Percentiles rank a stretch among this genome's conserved stretches.
Evolutionary conservation across 2,329 filamentous ascomycete genomes (phyloP).

Genomic region (Dactylellina parvicollis): DNA sequence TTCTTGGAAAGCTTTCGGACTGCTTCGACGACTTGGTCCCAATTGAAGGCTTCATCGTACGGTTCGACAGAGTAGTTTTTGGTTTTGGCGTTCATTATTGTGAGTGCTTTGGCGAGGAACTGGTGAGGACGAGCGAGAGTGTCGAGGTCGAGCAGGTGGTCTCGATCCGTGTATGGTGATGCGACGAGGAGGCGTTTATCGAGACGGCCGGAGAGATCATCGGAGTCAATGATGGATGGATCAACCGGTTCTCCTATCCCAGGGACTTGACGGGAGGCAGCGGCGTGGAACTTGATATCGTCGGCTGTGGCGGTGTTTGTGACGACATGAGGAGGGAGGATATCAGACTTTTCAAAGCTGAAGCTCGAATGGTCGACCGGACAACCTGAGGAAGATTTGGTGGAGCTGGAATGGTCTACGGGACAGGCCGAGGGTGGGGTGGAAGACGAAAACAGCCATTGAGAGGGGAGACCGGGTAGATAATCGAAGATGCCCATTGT

Average conservation of each 20-base stretch:
- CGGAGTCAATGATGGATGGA: slow-evolving; percentile 34
- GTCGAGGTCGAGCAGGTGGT: slow-evolving; percentile 77
- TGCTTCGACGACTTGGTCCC: slow-evolving; percentile 70
- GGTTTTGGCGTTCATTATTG: slow-evolving; percentile 70
- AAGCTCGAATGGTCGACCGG: slow-evolving; percentile 2
- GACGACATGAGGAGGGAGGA: slow-evolving; percentile 28
- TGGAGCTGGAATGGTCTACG: background rate
- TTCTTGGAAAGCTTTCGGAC: slow-evolving; percentile 66
- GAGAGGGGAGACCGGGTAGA: slow-evolving; percentile 25
- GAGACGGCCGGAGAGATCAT: slow-evolving; percentile 29
- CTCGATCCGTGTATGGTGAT: slow-evolving; percentile 77
- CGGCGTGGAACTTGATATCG: slow-evolving; percentile 30
- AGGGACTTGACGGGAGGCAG: slow-evolving; percentile 30
- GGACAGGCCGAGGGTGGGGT: slow-evolving; percentile 22
- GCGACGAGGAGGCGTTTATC: slow-evolving; percentile 58
- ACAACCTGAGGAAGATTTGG: slow-evolving; percentile 5
- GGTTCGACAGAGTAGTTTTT: slow-evolving; percentile 79
- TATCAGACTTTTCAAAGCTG: slow-evolving; percentile 2
- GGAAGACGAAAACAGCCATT: slow-evolving; percentile 30
- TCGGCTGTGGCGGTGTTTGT: slow-evolving; percentile 4
- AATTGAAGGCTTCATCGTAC: slow-evolving; percentile 82
- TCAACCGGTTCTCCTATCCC: slow-evolving; percentile 37
- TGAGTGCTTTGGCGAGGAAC: slow-evolving; percentile 77
- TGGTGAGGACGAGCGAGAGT: slow-evolving; percentile 73
- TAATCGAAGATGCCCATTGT: slow-evolving; percentile 46